These are phyloP conservation scores for Tulasnella sp. DNA, from an alignment of 768 basidiomycete genomes.

Conservation along the genomic window DNA sequence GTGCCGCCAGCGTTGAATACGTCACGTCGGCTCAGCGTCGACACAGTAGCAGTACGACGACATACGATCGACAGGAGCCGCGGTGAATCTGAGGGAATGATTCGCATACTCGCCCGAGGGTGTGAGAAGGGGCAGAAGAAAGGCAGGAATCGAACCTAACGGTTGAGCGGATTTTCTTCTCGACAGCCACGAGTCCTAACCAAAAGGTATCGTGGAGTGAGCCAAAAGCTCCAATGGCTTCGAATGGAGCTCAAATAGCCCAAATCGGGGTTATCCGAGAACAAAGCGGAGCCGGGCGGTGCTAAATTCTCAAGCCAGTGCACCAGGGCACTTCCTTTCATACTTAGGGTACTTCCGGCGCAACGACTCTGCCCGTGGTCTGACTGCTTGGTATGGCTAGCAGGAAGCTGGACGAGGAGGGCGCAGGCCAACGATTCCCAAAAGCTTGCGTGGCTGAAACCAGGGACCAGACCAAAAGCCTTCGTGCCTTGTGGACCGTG, in stretches of 20 bases:
- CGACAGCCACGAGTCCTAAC: not conserved
- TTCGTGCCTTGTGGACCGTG: not conserved
- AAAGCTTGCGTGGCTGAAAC: not conserved
- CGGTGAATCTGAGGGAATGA: not conserved
- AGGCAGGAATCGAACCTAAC: not conserved
- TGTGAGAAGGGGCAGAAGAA: not conserved
- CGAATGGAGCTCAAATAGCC: not conserved
- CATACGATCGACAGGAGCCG: too few relatives aligned
- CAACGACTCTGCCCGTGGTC: not conserved
- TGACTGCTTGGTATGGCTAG: not conserved
- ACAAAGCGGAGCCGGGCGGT: not conserved
- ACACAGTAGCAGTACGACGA: not conserved
- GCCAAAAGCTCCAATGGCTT: not conserved
- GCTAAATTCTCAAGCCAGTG: not conserved
- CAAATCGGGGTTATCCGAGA: not conserved
- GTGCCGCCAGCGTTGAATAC: not conserved
- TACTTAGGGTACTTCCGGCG: not conserved
- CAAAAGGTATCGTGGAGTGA: not conserved
- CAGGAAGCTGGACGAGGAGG: not conserved
- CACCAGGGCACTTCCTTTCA: not conserved
- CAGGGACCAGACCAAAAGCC: not conserved
- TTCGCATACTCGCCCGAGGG: not conserved
- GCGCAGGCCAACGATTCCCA: not conserved
- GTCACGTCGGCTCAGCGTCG: not conserved
- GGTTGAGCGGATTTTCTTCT: not conserved